A percentile compares a stretch with the other conserved stretches of the same genome.
These are phyloP conservation scores for Annona squamosa DNA, from an alignment of 164 flowering plant genomes.

Conservation along the genomic window DNA sequence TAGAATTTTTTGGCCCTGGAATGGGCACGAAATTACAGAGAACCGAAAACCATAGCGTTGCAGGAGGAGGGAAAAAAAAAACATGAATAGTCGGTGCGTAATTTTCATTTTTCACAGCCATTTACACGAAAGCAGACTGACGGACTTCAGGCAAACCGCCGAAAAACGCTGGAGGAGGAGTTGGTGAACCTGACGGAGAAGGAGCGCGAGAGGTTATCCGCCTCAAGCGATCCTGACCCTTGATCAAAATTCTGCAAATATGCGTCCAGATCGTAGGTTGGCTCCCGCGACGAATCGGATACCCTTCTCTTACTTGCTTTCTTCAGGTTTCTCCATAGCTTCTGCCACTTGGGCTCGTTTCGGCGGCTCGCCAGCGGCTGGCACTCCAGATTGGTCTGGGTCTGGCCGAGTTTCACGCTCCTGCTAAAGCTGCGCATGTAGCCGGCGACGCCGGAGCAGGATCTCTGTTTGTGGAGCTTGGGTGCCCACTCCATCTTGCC, in stretches of 20 bases:
- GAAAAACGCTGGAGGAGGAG: slow-evolving; percentile 31
- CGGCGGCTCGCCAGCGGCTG: background rate
- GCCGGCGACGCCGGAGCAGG: background rate
- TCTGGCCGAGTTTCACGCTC: background rate
- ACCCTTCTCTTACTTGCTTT: slow-evolving; percentile 15
- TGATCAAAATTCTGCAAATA: slow-evolving; percentile 63
- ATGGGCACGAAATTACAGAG: too few species aligned
- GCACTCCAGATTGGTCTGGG: background rate
- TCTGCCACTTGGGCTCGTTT: background rate
- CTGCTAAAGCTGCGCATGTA: slow-evolving; percentile 3
- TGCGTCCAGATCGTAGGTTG: slow-evolving; percentile 35
- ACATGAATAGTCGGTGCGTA: too few species aligned
- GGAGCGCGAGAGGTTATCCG: slow-evolving; percentile 44
- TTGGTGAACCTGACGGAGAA: slow-evolving; percentile 56
- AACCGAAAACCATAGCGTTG: too few species aligned
- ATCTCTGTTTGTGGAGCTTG: background rate
- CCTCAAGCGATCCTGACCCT: slow-evolving; percentile 37
- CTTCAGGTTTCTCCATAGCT: slow-evolving; percentile 2
- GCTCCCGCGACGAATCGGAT: slow-evolving; percentile 14
- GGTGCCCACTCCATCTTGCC: slow-evolving; percentile 1
- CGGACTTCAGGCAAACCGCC: slow-evolving; percentile 11
- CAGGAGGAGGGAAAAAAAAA: too few species aligned
- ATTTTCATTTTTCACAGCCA: background rate
- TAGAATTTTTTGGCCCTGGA: too few species aligned
- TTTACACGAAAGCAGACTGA: background rate